phyloP scores from a whole-genome alignment of 1,284 basidiomycete genomes.

The Ceratobasidium sp. region DNA sequence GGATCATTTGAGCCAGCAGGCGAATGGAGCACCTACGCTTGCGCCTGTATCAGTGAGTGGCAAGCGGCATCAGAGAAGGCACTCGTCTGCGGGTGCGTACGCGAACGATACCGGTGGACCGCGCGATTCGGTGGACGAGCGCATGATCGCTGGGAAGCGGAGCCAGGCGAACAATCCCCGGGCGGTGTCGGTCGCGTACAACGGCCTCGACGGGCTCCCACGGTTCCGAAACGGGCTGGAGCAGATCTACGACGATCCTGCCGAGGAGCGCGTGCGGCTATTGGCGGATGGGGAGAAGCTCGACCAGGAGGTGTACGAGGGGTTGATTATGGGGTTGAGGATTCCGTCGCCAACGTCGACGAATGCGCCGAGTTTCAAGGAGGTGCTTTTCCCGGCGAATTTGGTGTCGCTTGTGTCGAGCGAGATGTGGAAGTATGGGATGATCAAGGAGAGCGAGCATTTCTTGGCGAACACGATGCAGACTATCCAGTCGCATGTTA shows the following conservation, averaged over 20 bases:
- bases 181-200: slow-evolving; percentile 92
- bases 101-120: slow-evolving; percentile 71
- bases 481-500: slow-evolving; percentile 96
- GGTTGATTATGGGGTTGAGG: slow-evolving; percentile 91
- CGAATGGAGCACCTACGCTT: slow-evolving; percentile 54
- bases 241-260: slow-evolving; percentile 87
- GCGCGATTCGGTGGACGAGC: slow-evolving; percentile 82
- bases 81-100: slow-evolving; percentile 87
- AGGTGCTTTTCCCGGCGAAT: slow-evolving; percentile 99
- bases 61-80: slow-evolving; percentile 80
- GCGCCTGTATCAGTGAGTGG: slow-evolving; percentile 47
- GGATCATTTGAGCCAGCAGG: slow-evolving; percentile 60
- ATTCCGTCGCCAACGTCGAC: slow-evolving; percentile 92
- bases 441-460: slow-evolving; percentile 96
- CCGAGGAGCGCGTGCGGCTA: slow-evolving; percentile 94
- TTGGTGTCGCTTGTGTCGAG: slow-evolving; percentile 97
- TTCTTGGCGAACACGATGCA: slow-evolving; percentile 99
- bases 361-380: slow-evolving; percentile 94
- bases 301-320: slow-evolving; percentile 95
- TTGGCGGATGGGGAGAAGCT: slow-evolving; percentile 93
- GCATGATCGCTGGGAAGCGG: slow-evolving; percentile 82
- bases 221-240: slow-evolving; percentile 81
- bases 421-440: slow-evolving; percentile 99
- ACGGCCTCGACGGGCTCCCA: slow-evolving; percentile 79
- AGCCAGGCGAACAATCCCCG: slow-evolving; percentile 83